A percentile compares a stretch with the other conserved stretches of the same genome.
phyloP scores from a whole-genome alignment of 495 filamentous ascomycete species.

The Haplographium delicatum region DNA sequence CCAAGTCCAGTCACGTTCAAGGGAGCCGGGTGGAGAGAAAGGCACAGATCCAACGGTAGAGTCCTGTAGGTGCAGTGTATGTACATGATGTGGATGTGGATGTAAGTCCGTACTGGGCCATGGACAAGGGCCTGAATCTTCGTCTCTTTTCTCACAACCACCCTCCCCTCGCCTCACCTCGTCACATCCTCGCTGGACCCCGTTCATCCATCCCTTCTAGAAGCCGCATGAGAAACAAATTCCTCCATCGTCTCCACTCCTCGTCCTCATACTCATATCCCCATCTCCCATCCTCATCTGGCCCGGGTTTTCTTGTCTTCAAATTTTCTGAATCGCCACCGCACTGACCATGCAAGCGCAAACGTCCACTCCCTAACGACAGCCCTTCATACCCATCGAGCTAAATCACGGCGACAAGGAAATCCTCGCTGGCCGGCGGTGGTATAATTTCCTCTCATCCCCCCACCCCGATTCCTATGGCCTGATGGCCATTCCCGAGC shows the following conservation, averaged over 20 bases:
- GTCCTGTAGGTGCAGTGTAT: too few relatives aligned
- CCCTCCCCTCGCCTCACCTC: background rate
- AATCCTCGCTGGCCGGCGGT: conserved; percentile 5
- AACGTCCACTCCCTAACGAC: conserved; percentile 12
- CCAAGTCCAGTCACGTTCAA: too few relatives aligned
- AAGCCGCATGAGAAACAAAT: background rate
- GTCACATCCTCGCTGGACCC: too few relatives aligned
- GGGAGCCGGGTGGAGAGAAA: too few relatives aligned
- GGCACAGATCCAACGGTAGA: too few relatives aligned
- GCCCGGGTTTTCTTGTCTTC: background rate
- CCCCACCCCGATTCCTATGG: too few relatives aligned
- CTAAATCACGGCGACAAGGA: conserved; percentile 15
- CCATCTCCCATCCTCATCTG: background rate
- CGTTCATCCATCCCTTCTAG: background rate
- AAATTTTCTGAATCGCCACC: conserved; percentile 11
- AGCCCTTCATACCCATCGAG: conserved; percentile 1
- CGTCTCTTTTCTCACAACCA: background rate
- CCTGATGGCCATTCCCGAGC: conserved; percentile 15
- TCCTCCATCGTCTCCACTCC: background rate
- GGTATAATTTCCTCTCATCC: too few relatives aligned
- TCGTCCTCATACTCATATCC: background rate
- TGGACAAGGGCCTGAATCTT: too few relatives aligned
- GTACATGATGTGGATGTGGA: too few relatives aligned
- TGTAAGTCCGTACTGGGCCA: too few relatives aligned
- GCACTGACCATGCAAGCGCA: conserved; percentile 23